These are phyloP conservation scores for Fusarium humuli DNA, from an alignment of 2,329 filamentous ascomycete genomes.

Conservation along the genomic window DNA sequence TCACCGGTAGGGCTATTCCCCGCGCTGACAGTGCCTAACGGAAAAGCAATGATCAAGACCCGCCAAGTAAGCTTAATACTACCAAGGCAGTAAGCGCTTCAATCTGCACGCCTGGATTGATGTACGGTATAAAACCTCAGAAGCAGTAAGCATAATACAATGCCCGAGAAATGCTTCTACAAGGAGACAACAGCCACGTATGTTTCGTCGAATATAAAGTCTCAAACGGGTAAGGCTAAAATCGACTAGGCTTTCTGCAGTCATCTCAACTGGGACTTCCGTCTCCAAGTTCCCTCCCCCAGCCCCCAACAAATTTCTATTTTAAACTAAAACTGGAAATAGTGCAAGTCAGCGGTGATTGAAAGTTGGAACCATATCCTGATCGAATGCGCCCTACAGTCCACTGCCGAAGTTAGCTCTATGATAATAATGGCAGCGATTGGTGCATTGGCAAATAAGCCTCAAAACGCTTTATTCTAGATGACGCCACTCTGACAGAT, in stretches of 20 bases:
- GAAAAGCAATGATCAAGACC: neutral
- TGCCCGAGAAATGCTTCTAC: neutral
- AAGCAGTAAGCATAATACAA: neutral
- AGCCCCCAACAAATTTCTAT: neutral
- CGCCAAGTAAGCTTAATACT: neutral
- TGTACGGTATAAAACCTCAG: too few relatives aligned
- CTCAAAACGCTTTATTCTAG: neutral
- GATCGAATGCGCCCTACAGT: neutral
- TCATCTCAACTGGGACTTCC: neutral
- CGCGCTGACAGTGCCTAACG: neutral
- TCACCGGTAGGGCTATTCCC: neutral
- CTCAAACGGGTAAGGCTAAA: neutral
- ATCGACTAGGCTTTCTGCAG: too few relatives aligned
- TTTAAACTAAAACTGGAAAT: neutral
- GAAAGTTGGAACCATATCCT: neutral
- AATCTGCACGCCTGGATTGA: too few relatives aligned
- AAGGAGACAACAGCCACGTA: neutral
- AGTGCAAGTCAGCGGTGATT: neutral
- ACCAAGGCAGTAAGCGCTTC: too few relatives aligned
- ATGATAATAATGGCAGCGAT: neutral
- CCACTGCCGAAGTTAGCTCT: accelerated
- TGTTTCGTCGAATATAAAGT: neutral
- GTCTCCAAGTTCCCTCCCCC: neutral
- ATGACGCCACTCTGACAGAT: neutral
- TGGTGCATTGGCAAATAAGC: neutral